These are phyloP conservation scores for Umbelopsis sp. DNA, from an alignment of 371 early-diverging fungal species.

Conservation along the genomic window DNA sequence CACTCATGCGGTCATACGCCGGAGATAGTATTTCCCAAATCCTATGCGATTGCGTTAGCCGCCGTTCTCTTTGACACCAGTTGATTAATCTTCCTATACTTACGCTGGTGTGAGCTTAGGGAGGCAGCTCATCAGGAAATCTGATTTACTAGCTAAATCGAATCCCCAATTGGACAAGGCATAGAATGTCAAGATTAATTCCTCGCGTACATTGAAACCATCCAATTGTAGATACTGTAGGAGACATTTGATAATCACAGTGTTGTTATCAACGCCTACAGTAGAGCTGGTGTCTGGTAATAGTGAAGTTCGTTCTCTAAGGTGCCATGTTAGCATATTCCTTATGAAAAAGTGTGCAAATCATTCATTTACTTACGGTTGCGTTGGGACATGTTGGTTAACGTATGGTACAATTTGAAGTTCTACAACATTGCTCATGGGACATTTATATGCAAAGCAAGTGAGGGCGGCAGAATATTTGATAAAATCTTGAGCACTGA, in stretches of 20 bases:
- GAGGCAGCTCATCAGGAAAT: constrained; percentile 38
- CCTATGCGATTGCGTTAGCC: constrained; percentile 23
- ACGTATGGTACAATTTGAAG: constrained; percentile 44
- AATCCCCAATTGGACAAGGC: constrained; percentile 45
- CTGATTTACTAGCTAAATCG: constrained; percentile 38
- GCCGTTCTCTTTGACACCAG: background rate
- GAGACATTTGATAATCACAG: constrained; percentile 41
- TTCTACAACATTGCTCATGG: constrained; percentile 39
- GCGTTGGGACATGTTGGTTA: constrained; percentile 31
- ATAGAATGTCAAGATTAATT: constrained; percentile 48
- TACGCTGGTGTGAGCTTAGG: constrained; percentile 45
- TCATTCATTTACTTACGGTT: constrained; percentile 31
- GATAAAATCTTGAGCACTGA: constrained; percentile 36
- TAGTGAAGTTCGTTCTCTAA: constrained; percentile 35
- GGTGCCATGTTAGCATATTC: background rate
- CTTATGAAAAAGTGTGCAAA: background rate
- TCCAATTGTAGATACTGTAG: constrained; percentile 37
- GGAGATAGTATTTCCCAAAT: constrained; percentile 54
- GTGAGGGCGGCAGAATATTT: constrained; percentile 43
- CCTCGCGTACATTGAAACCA: constrained; percentile 40
- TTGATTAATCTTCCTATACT: constrained; percentile 13
- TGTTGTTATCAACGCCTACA: constrained; percentile 35
- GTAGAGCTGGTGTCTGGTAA: constrained; percentile 27
- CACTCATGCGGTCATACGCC: constrained; percentile 39
- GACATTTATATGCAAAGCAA: constrained; percentile 48